Base-by-base conservation (phyloP, 768 basidiomycete genomes). In the Amanita phalloides region DNA sequence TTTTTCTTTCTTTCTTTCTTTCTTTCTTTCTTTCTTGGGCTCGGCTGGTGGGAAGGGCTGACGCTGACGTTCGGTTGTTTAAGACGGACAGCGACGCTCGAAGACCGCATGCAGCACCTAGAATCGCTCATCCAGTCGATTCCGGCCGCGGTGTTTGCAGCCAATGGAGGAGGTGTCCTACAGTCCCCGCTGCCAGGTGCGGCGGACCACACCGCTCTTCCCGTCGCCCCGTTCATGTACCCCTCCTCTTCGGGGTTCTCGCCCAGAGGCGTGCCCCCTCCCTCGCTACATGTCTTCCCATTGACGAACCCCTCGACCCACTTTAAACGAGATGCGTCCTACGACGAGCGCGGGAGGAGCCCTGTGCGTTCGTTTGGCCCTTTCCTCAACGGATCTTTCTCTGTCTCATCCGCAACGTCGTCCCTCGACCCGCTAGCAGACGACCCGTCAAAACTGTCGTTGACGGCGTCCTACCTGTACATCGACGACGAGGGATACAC, bases 401-500 rank as follows among this genome's bases (percentile, higher is more conserved):
- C 66, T 42, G 55, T 54, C 54, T 39, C 51, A 57, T 47, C 58
- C 45, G 57, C 58, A 1, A 6, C 23, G 3, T 13, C 53, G 25
- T 17, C 17, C 17, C 60, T 67, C 30, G 81, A 82, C 45, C 74
- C 75, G 38, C 66, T 77, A 20, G 65, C 68, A 6, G 83, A 82
- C 45, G 84, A 83, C 46, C 69, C 75, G 1, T 74, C 81, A 10
- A 76, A 80, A 25, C 76, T 82, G 67, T 80, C 82, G 0, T 64
- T 89, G 39, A 78, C 83, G 0, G 84, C 86, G 1, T 87, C 86
- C 0, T 91, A 91, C 63, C 75, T 91, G 32, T 91, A 91, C 62
- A 81, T 87, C 54, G 89, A 91, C 56, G 88, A 91, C 60, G 87
- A 90, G 62, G 89, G 89, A 2, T 86, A 83, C 61, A 87, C 89